Percentiles rank a stretch among this genome's conserved stretches.
phyloP scores from a whole-genome alignment of 148 eudicot species.

The Persicaria tinctoria region DNA sequence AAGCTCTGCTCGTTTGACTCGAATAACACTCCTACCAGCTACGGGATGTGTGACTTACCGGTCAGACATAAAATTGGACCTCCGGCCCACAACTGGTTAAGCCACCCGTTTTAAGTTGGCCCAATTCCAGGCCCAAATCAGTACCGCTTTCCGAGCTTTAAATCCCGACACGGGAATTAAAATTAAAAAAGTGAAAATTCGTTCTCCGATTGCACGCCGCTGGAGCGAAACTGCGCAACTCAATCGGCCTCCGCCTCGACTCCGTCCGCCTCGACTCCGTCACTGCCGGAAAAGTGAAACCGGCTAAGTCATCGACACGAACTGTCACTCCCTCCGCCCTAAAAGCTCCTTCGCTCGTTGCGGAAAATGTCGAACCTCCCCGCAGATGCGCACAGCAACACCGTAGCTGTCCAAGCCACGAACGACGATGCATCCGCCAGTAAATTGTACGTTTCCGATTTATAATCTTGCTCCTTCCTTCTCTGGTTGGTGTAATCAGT shows the following conservation, averaged over 20 bases:
- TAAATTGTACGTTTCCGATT: constrained; percentile 44
- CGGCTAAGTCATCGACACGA: background rate
- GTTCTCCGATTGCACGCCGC: background rate
- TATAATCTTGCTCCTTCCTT: background rate
- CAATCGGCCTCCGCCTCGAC: background rate
- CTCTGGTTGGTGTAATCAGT: background rate
- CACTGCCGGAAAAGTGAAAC: background rate
- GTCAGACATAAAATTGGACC: too few relatives aligned
- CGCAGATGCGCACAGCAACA: constrained; percentile 59
- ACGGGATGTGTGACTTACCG: too few relatives aligned
- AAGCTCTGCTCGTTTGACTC: too few relatives aligned
- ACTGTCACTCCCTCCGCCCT: background rate
- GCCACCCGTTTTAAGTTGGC: background rate
- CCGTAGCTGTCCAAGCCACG: constrained; percentile 89
- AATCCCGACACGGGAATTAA: background rate
- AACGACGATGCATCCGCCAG: constrained; percentile 97
- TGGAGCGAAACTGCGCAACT: constrained; percentile 10
- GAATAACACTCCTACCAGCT: too few relatives aligned
- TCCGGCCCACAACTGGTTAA: too few relatives aligned
- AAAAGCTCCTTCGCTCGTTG: background rate
- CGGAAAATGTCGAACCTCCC: constrained; percentile 41
- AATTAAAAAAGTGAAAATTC: background rate
- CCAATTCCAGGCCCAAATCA: constrained; percentile 2
- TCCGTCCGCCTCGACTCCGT: too few relatives aligned
- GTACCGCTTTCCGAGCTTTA: background rate